These are phyloP conservation scores for Colletotrichum euphorbiae DNA, from an alignment of 2,329 filamentous ascomycete genomes.

Conservation along the genomic window DNA sequence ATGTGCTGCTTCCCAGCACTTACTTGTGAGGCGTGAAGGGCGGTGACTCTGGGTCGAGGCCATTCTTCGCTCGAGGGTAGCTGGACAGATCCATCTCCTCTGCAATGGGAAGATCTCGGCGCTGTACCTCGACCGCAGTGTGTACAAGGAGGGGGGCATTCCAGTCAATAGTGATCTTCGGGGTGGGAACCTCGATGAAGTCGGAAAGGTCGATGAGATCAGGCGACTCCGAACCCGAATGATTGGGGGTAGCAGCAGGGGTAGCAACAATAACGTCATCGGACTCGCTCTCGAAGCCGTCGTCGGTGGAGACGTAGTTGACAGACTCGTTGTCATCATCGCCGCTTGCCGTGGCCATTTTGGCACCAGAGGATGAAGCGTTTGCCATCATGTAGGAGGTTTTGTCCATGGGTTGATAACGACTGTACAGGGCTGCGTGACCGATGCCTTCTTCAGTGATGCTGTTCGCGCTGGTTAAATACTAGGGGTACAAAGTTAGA, in stretches of 20 bases:
- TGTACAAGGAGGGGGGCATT: no score
- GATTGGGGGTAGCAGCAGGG: not conserved
- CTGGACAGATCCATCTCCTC: not conserved
- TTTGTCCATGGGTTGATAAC: no score
- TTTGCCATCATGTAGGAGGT: not conserved
- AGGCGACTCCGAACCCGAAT: not conserved
- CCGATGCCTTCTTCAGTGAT: no score
- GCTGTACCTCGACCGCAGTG: not conserved
- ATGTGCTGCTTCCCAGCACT: not conserved
- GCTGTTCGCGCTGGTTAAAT: no score
- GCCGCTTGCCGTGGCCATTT: not conserved
- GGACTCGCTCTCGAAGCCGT: constrained; percentile 21
- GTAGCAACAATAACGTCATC: not conserved
- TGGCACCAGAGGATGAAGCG: not conserved
- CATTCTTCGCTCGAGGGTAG: not conserved
- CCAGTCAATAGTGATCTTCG: not conserved
- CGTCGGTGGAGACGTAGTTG: constrained; percentile 25
- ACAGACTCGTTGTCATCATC: constrained; percentile 1
- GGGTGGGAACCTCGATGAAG: not conserved
- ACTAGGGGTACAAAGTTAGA: no score
- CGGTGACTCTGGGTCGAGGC: not conserved
- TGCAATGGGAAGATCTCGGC: not conserved
- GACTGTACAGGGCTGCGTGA: not conserved
- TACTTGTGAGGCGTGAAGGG: constrained; percentile 12
- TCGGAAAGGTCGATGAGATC: constrained; percentile 30